A percentile compares a stretch with the other conserved stretches of the same genome.
phyloP scores from a whole-genome alignment of 2,329 filamentous ascomycete species.

The Diaporthe ilicicola region DNA sequence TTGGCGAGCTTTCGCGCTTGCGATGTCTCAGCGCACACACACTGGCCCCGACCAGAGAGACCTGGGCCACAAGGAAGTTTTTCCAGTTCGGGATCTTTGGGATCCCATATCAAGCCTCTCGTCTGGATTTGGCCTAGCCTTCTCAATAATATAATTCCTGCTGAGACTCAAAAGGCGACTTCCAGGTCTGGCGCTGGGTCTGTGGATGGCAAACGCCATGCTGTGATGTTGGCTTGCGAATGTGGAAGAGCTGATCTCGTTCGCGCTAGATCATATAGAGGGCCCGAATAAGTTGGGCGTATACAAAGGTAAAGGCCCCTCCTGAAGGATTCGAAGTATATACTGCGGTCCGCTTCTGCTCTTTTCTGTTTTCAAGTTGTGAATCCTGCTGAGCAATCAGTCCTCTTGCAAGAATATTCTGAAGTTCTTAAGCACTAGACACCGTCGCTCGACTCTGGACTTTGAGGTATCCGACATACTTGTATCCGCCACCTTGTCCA shows the following conservation, averaged over 20 bases:
- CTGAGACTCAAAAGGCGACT: background rate
- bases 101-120: constrained; percentile 9
- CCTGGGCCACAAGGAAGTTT: background rate
- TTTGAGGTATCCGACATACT: background rate
- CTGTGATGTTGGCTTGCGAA: background rate
- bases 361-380: background rate
- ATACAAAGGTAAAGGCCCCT: background rate
- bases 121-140: background rate
- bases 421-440: background rate
- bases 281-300: background rate
- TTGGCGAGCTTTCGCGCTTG: background rate
- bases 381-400: background rate
- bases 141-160: background rate
- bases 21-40: background rate
- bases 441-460: background rate
- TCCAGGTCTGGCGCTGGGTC: background rate
- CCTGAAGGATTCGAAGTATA: background rate
- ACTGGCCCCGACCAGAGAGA: background rate
- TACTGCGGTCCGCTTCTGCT: background rate
- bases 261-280: background rate
- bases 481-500: background rate
- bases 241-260: background rate
- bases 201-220: background rate
- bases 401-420: background rate
- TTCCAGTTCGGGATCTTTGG: background rate